Base-by-base conservation (phyloP, 192 early-diverging fungal genomes). In the Gorgonomyces haynaldii region DNA sequence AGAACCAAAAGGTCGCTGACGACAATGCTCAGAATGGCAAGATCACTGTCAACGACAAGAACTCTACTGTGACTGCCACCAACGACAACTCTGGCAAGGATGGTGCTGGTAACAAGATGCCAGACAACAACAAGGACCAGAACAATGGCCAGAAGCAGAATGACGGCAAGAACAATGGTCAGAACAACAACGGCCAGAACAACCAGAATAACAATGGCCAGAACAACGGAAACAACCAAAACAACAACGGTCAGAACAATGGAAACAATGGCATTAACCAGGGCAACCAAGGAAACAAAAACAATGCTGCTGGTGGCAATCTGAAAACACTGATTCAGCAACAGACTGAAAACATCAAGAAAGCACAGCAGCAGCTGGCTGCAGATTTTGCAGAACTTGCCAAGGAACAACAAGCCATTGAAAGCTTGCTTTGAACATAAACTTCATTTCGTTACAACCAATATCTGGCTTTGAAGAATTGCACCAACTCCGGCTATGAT, bases 371-470 rank as follows among this genome's bases (percentile, higher is more conserved):
- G n/a, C n/a, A n/a, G n/a, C n/a, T n/a, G n/a, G n/a, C n/a, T n/a
- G n/a, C n/a, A n/a, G n/a, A n/a, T n/a, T n/a, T n/a, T n/a, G n/a
- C n/a, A n/a, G n/a, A n/a, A n/a, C n/a, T n/a, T n/a, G n/a, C n/a
- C n/a, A n/a, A n/a, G n/a, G n/a, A n/a, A n/a, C n/a, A n/a, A n/a
- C n/a, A n/a, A n/a, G n/a, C n/a, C n/a, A n/a, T n/a, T n/a, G n/a
- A n/a, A n/a, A n/a, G n/a, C n/a, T n/a, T n/a, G n/a, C n/a, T n/a
- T n/a, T n/a, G n/a, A n/a, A n/a, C n/a, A n/a, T n/a, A n/a, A n/a
- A n/a, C n/a, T n/a, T n/a, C n/a, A n/a, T n/a, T n/a, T n/a, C n/a
- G 16, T 52, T 51, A 74, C 30, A 66, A 19, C 72, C 73, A 76
- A 34, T 56, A 76, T 30, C 42, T 57, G 12, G 46, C 42, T 37